Percentiles rank a stretch among this genome's conserved stretches.
phyloP scores from a whole-genome alignment of 2,329 filamentous ascomycete genomes.

The Neocatenulostroma microsporum region DNA sequence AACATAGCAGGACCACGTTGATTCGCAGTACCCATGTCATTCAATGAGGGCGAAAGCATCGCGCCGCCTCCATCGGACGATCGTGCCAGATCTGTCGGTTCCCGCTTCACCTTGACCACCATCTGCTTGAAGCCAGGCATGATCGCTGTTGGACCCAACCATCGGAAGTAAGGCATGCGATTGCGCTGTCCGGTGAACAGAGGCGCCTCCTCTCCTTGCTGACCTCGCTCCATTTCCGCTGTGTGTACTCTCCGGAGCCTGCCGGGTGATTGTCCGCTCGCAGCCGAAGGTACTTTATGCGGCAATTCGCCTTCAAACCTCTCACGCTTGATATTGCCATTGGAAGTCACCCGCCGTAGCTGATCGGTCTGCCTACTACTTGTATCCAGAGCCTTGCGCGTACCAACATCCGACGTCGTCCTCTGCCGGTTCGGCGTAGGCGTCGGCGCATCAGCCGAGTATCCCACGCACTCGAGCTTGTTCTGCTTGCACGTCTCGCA shows the following conservation, averaged over 20 bases:
- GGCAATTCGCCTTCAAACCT: too few species aligned
- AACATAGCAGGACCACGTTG: conserved; percentile 15
- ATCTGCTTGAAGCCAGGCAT: conserved; percentile 90
- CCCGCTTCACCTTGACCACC: conserved; percentile 67
- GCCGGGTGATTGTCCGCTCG: too few species aligned
- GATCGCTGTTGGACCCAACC: conserved; percentile 85
- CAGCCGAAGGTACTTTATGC: too few species aligned
- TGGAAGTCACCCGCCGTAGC: too few species aligned
- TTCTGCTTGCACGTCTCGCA: conserved; percentile 43
- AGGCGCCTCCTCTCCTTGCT: conserved; percentile 11
- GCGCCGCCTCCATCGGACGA: conserved; percentile 42
- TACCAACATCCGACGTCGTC: conserved; percentile 11
- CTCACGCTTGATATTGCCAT: too few species aligned
- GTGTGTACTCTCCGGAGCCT: too few species aligned
- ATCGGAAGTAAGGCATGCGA: conserved; percentile 79
- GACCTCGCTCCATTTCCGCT: too few species aligned
- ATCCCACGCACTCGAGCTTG: conserved; percentile 42
- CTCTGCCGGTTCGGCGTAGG: conserved; percentile 11
- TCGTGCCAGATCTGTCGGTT: conserved; percentile 53
- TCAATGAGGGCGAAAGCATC: conserved; percentile 22
- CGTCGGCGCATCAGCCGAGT: conserved; percentile 35
- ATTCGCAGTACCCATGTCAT: conserved; percentile 11
- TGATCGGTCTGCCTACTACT: too few species aligned
- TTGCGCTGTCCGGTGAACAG: conserved; percentile 38
- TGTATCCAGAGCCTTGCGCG: too few species aligned